These are phyloP conservation scores for Saccharomyces pastorianus DNA, from an alignment of 1,139 yeast genomes.

Conservation along the genomic window DNA sequence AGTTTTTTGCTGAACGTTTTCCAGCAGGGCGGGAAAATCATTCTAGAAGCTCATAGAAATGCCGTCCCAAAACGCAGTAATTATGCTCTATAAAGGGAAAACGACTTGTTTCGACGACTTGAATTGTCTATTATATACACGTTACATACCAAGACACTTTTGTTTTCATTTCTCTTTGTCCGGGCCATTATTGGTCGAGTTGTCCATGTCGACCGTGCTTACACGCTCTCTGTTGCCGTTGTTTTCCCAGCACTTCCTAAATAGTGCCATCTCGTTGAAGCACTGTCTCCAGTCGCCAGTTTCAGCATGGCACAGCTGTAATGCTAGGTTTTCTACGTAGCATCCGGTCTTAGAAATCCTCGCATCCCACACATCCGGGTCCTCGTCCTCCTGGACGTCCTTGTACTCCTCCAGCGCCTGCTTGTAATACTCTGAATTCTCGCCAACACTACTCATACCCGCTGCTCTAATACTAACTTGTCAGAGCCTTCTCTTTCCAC, in stretches of 20 bases:
- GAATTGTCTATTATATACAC: not conserved
- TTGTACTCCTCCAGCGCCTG: slow-evolving; percentile 29
- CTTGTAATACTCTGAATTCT: slow-evolving; percentile 20
- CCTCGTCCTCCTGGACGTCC: slow-evolving; percentile 22
- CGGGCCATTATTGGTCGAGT: not conserved
- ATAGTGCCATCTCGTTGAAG: slow-evolving; percentile 40
- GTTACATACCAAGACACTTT: not conserved
- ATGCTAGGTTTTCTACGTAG: slow-evolving; percentile 45
- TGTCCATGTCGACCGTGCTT: slow-evolving; percentile 22
- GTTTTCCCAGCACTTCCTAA: slow-evolving; percentile 26
- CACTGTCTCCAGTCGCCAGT: slow-evolving; percentile 76
- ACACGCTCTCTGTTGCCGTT: slow-evolving; percentile 29
- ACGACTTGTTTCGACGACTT: not conserved
- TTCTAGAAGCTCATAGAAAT: not conserved
- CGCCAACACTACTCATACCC: not conserved
- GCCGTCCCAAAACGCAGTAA: not conserved
- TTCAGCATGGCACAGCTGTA: slow-evolving; percentile 72
- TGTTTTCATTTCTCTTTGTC: not conserved
- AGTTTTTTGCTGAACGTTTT: not conserved
- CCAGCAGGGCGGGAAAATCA: not conserved
- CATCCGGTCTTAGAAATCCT: slow-evolving; percentile 70
- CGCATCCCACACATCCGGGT: slow-evolving; percentile 45
- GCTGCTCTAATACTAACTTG: not conserved
- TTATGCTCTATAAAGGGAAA: not conserved
- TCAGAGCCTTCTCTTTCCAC: not conserved